Conservation (phyloP, 441 rosid genomes). For the Pelargonium hybrid region DNA sequence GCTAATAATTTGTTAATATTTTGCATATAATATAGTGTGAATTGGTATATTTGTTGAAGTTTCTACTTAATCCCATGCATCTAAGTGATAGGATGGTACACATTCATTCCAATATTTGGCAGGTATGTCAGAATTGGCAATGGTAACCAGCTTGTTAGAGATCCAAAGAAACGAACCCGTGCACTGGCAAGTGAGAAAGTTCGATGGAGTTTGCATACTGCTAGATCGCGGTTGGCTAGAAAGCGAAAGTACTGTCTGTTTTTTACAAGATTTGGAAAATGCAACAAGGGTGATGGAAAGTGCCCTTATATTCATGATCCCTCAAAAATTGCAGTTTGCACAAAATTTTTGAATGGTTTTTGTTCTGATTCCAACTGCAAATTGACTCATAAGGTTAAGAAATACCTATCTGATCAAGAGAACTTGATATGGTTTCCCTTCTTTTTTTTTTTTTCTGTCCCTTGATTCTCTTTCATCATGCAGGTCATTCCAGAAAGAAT, state of each 20-base stretch:
- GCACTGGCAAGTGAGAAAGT: slow-evolving; percentile 92
- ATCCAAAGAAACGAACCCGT: slow-evolving; percentile 89
- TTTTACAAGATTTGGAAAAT: slow-evolving; percentile 92
- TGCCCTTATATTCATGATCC: slow-evolving; percentile 88
- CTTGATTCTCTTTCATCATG: slow-evolving; percentile 23
- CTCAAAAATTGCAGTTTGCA: slow-evolving; percentile 91
- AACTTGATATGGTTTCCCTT: slow-evolving; percentile 17
- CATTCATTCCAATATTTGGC: slow-evolving; percentile 22
- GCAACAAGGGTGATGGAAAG: slow-evolving; percentile 91
- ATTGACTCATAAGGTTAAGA: slow-evolving; percentile 81
- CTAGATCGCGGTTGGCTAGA: slow-evolving; percentile 68
- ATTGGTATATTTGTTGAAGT: background rate
- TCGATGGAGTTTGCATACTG: slow-evolving; percentile 95
- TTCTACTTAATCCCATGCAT: background rate
- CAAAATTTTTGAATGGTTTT: slow-evolving; percentile 79
- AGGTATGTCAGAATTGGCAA: slow-evolving; percentile 93
- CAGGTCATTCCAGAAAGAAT: slow-evolving; percentile 97
- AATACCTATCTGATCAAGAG: slow-evolving; percentile 15
- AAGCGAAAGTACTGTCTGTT: slow-evolving; percentile 85
- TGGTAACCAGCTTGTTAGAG: slow-evolving; percentile 89
- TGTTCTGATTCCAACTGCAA: slow-evolving; percentile 69
- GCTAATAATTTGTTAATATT: background rate
- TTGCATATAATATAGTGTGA: background rate
- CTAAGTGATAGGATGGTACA: background rate
- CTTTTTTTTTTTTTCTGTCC: slow-evolving; percentile 1